Conservation (phyloP, 1,139 yeast genomes). For the Arxiozyma heterogenica region DNA sequence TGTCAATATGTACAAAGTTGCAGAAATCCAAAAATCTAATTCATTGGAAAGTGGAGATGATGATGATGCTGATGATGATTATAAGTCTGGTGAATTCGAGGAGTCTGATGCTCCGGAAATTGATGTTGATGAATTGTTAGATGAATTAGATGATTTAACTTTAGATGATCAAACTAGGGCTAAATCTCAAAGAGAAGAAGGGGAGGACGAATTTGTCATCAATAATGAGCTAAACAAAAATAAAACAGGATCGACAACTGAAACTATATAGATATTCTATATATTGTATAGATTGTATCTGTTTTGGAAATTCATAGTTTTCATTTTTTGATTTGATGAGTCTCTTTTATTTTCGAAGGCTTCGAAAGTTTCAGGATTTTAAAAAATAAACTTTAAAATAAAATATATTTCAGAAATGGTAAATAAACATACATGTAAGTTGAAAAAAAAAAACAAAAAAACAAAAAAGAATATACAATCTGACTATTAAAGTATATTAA, state of each 20-base stretch:
- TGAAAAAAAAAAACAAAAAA: background rate
- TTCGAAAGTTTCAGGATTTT: background rate
- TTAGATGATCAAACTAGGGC: conserved; percentile 37
- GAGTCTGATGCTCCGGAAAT: conserved; percentile 66
- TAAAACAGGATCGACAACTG: background rate
- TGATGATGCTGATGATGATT: conserved; percentile 40
- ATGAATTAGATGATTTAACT: conserved; percentile 87
- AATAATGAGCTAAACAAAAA: too few species aligned
- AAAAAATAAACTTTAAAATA: too few species aligned
- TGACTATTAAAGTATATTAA: background rate
- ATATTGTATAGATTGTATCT: too few species aligned
- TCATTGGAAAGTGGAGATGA: conserved; percentile 27
- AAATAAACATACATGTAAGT: background rate
- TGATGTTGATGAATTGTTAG: conserved; percentile 73
- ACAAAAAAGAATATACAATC: background rate
- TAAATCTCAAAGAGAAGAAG: background rate
- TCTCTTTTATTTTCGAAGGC: background rate
- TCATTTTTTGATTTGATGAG: background rate
- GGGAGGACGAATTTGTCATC: background rate
- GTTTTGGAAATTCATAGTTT: background rate
- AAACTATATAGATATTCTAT: too few species aligned
- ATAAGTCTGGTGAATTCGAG: conserved; percentile 18
- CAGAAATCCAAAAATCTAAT: conserved; percentile 20
- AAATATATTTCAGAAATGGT: background rate
- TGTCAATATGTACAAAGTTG: conserved; percentile 73